These are phyloP conservation scores for Gnaphalium uliginosum DNA, from an alignment of 129 eudicot genomes.

Conservation along the genomic window DNA sequence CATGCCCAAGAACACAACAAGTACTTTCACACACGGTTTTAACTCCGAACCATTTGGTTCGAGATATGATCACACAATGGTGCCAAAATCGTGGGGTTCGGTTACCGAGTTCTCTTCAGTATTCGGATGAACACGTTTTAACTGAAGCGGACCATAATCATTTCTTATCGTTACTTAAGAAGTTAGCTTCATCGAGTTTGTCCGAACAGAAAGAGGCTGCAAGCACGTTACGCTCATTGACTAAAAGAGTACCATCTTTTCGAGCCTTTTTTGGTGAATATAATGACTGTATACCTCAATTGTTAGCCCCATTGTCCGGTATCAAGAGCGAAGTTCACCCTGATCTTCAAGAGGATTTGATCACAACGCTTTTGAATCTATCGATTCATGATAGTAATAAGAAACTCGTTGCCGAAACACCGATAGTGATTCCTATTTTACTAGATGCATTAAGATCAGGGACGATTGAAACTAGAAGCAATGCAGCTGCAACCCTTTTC, in stretches of 20 bases:
- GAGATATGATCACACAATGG: conserved; percentile 75
- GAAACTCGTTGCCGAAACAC: conserved; percentile 78
- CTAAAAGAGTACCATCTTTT: conserved; percentile 67
- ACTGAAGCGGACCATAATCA: conserved; percentile 50
- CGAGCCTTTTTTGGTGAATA: conserved; percentile 77
- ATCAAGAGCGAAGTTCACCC: conserved; percentile 38
- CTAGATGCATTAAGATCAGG: conserved; percentile 62
- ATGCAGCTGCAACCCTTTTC: conserved; percentile 90
- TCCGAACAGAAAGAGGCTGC: conserved; percentile 74
- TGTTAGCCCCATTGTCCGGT: conserved; percentile 56
- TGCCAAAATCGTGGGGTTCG: conserved; percentile 61
- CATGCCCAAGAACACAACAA: conserved; percentile 75
- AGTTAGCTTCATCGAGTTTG: conserved; percentile 43
- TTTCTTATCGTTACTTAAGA: conserved; percentile 51
- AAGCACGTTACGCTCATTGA: conserved; percentile 56
- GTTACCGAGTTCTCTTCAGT: conserved; percentile 39
- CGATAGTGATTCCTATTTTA: conserved; percentile 53
- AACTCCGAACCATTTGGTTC: conserved; percentile 72
- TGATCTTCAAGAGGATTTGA: conserved; percentile 73
- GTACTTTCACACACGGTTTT: conserved; percentile 72
- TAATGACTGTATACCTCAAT: conserved; percentile 43
- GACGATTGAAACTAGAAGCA: conserved; percentile 66
- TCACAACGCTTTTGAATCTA: conserved; percentile 78
- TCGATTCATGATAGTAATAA: conserved; percentile 83
- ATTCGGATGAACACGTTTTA: conserved; percentile 42